Base-by-base conservation (phyloP, 2,329 filamentous ascomycete genomes). In the Epichloe scottii region DNA sequence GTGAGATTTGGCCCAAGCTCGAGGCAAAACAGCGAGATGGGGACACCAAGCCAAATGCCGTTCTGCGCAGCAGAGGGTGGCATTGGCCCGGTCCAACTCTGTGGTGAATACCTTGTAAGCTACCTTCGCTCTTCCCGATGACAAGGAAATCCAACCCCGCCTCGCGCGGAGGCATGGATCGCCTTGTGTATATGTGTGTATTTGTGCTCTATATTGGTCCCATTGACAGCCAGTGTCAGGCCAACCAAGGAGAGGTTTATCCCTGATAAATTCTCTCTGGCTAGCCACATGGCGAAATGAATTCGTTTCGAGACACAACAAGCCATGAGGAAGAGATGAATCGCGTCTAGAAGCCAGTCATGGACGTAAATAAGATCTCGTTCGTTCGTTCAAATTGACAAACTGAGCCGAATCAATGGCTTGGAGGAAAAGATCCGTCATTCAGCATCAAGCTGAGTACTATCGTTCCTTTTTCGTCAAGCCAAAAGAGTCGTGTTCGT, bases 171-270 rank as follows among this genome's bases (percentile, higher is more conserved):
- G n/a, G 26, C 33, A 17, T 5, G 17, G 34, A 34, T 19, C 12
- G 21, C 23, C 23, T 21, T 30, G 11, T 30, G 40, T 44, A 8
- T 7, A 15, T 26, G 15, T 26, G 4, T n/a, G 55, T 59, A 59
- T 44, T 14, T 38, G 5, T 37, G 35, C 12, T 26, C 40, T 11
- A 2, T 5, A 58, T 57, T 62, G 57, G 60, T 64, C 62, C 64
- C 67, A 65, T 68, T 63, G 68, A 71, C 71, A 73, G 54, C 68
- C 69, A 68, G 70, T 72, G 71, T 66, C 62, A 62, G 63, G 59
- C 61, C 63, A 59, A 55, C 55, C 58, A 58, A 54, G 50, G 15
- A 51, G 56, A 47, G 62, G 66, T 10, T 17, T 47, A 71, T 68
- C 56, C 66, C 69, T 57, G 70, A 71, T 71, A 68, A 47, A 35